Conservation (phyloP, 2,329 filamentous ascomycete species). For the Claviceps pusilla region DNA sequence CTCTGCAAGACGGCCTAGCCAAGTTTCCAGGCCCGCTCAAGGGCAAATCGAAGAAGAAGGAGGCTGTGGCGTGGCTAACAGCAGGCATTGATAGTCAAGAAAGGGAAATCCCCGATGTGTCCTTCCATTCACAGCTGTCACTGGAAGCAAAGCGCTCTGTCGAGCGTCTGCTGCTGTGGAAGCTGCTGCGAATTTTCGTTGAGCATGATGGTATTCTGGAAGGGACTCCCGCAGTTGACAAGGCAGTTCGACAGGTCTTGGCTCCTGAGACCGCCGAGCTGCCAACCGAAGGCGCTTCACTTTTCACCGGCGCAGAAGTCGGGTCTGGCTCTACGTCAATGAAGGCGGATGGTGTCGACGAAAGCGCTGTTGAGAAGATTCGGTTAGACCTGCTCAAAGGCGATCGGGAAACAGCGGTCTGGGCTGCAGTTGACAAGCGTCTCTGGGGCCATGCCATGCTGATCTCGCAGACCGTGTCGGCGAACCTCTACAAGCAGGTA, state of each 20-base stretch:
- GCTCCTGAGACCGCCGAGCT: slow-evolving; percentile 35
- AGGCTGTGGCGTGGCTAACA: slow-evolving; percentile 66
- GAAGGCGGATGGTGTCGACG: slow-evolving; percentile 53
- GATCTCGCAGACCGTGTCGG: slow-evolving; percentile 62
- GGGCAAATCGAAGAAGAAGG: slow-evolving; percentile 90
- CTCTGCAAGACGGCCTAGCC: slow-evolving; percentile 54
- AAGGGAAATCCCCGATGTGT: slow-evolving; percentile 34
- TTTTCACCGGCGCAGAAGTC: slow-evolving; percentile 12
- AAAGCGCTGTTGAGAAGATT: slow-evolving; percentile 54
- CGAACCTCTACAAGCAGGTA: slow-evolving; percentile 81
- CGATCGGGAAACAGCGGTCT: slow-evolving; percentile 80
- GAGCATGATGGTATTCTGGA: slow-evolving; percentile 77
- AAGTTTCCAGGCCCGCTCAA: slow-evolving; percentile 85
- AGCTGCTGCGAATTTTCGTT: slow-evolving; percentile 63
- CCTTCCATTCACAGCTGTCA: slow-evolving; percentile 34
- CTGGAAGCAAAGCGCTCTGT: slow-evolving; percentile 55
- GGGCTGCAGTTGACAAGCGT: slow-evolving; percentile 82
- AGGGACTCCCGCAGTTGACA: slow-evolving; percentile 54
- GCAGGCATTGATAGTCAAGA: slow-evolving; percentile 63
- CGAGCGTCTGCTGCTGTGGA: slow-evolving; percentile 78
- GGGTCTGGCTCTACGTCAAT: slow-evolving; percentile 20
- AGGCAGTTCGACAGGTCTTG: slow-evolving; percentile 60
- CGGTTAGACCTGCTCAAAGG: slow-evolving; percentile 61
- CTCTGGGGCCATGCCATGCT: slow-evolving; percentile 95
- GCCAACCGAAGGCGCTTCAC: slow-evolving; percentile 7